phyloP scores from a whole-genome alignment of 495 filamentous ascomycete species.

The Hypomontagnella monticulosa region DNA sequence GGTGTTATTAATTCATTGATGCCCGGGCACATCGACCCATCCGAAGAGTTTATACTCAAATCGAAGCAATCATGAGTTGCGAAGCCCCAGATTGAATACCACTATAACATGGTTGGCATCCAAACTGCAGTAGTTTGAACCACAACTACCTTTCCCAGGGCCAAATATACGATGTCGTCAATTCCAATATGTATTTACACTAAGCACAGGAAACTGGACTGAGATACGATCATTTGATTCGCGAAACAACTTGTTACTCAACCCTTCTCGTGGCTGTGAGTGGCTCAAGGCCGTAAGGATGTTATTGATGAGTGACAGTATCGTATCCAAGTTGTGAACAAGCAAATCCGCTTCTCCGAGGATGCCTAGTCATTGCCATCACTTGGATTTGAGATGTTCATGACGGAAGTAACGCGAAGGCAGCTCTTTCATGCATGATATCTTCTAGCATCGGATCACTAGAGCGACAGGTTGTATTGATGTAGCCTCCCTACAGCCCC shows the following conservation, averaged over 20 bases:
- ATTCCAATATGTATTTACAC: constrained; percentile 25
- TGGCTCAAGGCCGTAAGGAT: not conserved
- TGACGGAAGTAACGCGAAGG: not conserved
- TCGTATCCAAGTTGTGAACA: not conserved
- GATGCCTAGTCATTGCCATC: not conserved
- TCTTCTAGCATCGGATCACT: not conserved
- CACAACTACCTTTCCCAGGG: not conserved
- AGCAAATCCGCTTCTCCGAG: constrained; percentile 3
- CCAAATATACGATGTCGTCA: constrained; percentile 6
- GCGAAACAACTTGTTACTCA: not conserved
- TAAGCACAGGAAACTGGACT: constrained; percentile 18
- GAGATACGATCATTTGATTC: not conserved
- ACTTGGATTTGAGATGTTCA: constrained; percentile 15
- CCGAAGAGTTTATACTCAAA: not conserved
- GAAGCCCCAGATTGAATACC: constrained; percentile 6
- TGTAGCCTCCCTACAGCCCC: constrained; percentile 1
- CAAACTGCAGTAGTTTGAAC: constrained; percentile 7
- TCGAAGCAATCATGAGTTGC: constrained; percentile 8
- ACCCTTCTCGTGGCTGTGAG: not conserved
- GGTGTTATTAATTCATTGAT: constrained; percentile 27
- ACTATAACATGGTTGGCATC: not conserved
- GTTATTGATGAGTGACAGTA: not conserved
- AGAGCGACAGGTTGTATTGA: not conserved
- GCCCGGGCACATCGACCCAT: not conserved
- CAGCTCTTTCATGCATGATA: not conserved